Evolutionary conservation across 225 moss, liverwort and hornwort species (phyloP), one percentile per base, ranked within the genome.

Genomic region (Straminergon stramineum): DNA sequence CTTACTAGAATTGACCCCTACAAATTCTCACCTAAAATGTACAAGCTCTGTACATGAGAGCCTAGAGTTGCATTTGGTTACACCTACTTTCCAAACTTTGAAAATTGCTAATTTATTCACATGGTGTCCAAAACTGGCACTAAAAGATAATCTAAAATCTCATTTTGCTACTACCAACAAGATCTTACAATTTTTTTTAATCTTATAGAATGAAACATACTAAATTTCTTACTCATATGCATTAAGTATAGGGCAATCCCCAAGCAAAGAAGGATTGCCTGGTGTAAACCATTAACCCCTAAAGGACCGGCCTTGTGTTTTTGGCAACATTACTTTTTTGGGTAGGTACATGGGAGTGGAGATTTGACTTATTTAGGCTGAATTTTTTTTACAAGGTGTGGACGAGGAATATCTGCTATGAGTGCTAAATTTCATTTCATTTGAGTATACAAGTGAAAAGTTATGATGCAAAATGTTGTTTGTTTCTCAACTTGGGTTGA

Each of bases 221-320:
- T 45, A 45, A 45, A 51, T 75, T 75, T 2, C 1, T 75, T 51
- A 7, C 12, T 51, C 11, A 1, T 4, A 51, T 7, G 51, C 75
- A 74, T 45, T 27, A 27, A 5, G 13, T 23, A 4, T n/a, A 39
- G 1, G 13, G 4, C 23, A 39, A 69, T 69, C 13, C 1, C 0
- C 6, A 2, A 2, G 7, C 3, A 3, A 15, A 41, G 5, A 41
- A 0, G 26, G 6, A 71, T 26, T 41, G 41, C 9, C 2, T 2
- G 0, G 15, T 2, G 0, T 41, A 41, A 71, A 41, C 26, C 5
- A 71, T 1, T 0, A 0, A 15, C n/a, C n/a, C n/a, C n/a, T n/a
- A n/a, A n/a, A n/a, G n/a, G n/a, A n/a, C n/a, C n/a, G n/a, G n/a
- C n/a, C n/a, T n/a, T n/a, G n/a, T n/a, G n/a, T n/a, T n/a, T n/a